Evolutionary conservation across 2,329 filamentous ascomycete genomes (phyloP), one percentile per base, ranked within the genome.

Genomic region (Nemania sp.): DNA sequence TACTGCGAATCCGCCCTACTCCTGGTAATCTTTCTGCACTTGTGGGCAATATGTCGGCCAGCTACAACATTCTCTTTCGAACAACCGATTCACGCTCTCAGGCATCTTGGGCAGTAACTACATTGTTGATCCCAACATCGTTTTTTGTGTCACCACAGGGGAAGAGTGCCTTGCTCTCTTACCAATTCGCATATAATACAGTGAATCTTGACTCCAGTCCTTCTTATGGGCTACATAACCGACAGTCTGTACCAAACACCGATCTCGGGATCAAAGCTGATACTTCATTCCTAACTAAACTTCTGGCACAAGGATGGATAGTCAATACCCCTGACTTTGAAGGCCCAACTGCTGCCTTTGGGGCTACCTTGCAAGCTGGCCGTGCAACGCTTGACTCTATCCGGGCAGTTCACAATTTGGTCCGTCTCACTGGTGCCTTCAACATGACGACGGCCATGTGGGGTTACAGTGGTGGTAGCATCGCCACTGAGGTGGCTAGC

Each of bases 401-500:
- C 1, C 73, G 73, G 13, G 71, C 73, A 7, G 69, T 73, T 0
- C 49, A 64, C 52, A 64, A 57, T 51, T n/a, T 64, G 15, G 38
- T 18, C 24, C 35, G 38, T n/a, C 3, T 61, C 18, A 61, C 55
- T 4, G 61, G 32, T 0, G 45, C 20, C 35, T 35, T 1, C 26
- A n/a, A n/a, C n/a, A n/a, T n/a, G n/a, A n/a, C 62, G 13, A 76
- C 72, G 2, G 79, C 79, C 0, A 75, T 86, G 62, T 86, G 84
- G 85, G 87, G 87, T 0, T 89, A 88, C 71, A 87, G 84, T 1
- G 87, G 87, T 2, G 87, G 86, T 2, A 82, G 82, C 2, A 70
- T 88, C n/a, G 85, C 86, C 0, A 83, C 79, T 3, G 85, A 85
- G 47, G 86, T 82, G 79, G 86, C 86, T 0, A 82, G 83, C 11